phyloP scores from a whole-genome alignment of 306 rosid genomes.

The Pyrus pyrifolia region DNA sequence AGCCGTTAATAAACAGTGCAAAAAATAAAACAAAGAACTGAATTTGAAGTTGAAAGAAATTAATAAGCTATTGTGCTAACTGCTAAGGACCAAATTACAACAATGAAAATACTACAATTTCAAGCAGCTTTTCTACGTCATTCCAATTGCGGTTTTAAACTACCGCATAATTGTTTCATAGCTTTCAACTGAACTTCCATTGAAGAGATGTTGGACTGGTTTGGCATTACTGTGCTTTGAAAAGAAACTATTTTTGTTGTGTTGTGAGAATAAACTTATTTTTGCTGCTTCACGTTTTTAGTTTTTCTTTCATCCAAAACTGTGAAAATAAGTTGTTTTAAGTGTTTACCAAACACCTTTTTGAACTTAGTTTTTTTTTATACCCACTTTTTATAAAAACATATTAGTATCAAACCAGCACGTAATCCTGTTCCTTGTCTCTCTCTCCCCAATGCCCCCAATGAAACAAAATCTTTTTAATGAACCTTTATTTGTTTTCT shows the following conservation, averaged over 20 bases:
- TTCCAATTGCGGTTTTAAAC: not conserved
- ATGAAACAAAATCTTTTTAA: too few relatives aligned
- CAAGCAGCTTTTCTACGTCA: not conserved
- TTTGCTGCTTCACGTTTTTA: too few relatives aligned
- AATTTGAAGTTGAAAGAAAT: not conserved
- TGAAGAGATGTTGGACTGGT: not conserved
- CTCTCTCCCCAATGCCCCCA: not conserved
- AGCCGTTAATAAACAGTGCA: slow-evolving; percentile 13
- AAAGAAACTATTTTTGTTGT: too few relatives aligned
- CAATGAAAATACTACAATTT: not conserved
- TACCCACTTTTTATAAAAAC: too few relatives aligned
- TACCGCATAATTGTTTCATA: not conserved
- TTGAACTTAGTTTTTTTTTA: too few relatives aligned
- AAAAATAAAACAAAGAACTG: slow-evolving; percentile 1
- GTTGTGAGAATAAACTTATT: too few relatives aligned
- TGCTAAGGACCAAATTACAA: not conserved
- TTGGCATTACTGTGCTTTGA: too few relatives aligned
- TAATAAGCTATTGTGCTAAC: not conserved
- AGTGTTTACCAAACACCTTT: too few relatives aligned
- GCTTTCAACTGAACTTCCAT: not conserved
- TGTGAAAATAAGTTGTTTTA: too few relatives aligned
- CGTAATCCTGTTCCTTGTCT: not conserved
- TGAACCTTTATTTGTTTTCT: not conserved
- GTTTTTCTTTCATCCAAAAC: too few relatives aligned
- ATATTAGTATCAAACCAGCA: too few relatives aligned